Evolutionary conservation across 768 basidiomycete genomes (phyloP).

Genomic region (Pulveroboletus ravenelii): DNA sequence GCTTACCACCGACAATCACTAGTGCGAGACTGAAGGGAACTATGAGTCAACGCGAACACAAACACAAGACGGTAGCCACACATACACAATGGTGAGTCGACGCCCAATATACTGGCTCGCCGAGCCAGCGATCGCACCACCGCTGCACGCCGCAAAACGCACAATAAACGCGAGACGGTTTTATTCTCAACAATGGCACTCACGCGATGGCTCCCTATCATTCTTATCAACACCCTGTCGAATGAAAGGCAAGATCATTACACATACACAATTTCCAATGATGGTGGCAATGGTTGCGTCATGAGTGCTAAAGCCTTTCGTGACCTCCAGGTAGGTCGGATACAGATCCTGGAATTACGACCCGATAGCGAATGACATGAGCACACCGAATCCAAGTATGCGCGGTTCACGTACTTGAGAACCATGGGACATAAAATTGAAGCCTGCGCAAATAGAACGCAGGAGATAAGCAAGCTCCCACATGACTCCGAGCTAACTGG

Average conservation of each 20-base stretch:
- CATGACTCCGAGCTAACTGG: not conserved
- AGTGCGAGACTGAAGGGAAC: slow-evolving; percentile 16
- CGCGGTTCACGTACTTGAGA: slow-evolving; percentile 41
- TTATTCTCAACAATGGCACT: slow-evolving; percentile 20
- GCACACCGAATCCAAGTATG: not conserved
- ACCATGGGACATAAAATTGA: slow-evolving; percentile 77
- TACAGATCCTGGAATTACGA: slow-evolving; percentile 52
- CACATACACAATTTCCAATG: slow-evolving; percentile 64
- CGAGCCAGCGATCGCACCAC: slow-evolving; percentile 67
- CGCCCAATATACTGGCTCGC: slow-evolving; percentile 75
- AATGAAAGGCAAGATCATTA: not conserved
- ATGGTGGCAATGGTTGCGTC: slow-evolving; percentile 74
- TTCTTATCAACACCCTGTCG: not conserved
- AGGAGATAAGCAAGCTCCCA: slow-evolving; percentile 1
- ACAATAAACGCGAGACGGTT: not conserved
- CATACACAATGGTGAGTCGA: slow-evolving; percentile 64
- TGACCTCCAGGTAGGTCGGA: slow-evolving; percentile 64
- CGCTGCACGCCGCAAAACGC: slow-evolving; percentile 27
- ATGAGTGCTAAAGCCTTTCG: slow-evolving; percentile 58
- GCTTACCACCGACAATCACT: slow-evolving; percentile 23
- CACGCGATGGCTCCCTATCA: slow-evolving; percentile 43
- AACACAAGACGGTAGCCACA: not conserved
- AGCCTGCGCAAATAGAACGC: slow-evolving; percentile 35
- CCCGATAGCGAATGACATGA: not conserved
- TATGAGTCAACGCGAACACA: not conserved